Conservation (phyloP, 2,329 filamentous ascomycete species). For the Colletotrichum musicola region DNA sequence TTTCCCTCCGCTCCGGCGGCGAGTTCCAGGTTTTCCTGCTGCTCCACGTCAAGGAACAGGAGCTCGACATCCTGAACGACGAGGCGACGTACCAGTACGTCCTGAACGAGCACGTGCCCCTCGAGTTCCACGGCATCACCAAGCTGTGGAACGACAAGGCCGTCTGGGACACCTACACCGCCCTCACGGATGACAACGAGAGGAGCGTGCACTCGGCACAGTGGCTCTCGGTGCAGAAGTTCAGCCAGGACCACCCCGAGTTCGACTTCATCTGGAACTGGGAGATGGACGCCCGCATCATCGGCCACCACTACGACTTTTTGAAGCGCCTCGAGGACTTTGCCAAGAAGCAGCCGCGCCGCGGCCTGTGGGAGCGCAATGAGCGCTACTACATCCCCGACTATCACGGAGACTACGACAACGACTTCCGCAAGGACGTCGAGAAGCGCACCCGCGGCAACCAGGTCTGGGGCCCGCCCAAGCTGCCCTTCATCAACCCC, state of each 20-base stretch:
- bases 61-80: constrained; percentile 70
- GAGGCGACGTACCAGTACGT: constrained; percentile 69
- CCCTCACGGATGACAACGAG: constrained; percentile 72
- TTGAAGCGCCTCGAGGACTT: constrained; percentile 75
- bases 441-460: constrained; percentile 64
- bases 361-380: constrained; percentile 80
- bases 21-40: constrained; percentile 86
- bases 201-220: constrained; percentile 71
- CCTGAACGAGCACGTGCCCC: constrained; percentile 73
- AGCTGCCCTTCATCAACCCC: constrained; percentile 71
- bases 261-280: constrained; percentile 90
- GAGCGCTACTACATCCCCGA: constrained; percentile 80
- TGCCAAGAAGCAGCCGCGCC: constrained; percentile 75
- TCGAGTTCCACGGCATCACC: constrained; percentile 78
- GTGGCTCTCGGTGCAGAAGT: constrained; percentile 81
- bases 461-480: constrained; percentile 76
- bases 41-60: constrained; percentile 79
- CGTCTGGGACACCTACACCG: constrained; percentile 82
- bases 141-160: constrained; percentile 81
- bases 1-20: constrained; percentile 80
- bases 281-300: constrained; percentile 86
- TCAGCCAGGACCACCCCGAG: constrained; percentile 80
- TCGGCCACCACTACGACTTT: constrained; percentile 85
- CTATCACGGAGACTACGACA: constrained; percentile 74
- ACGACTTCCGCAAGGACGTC: constrained; percentile 75